Conservation (phyloP, 768 basidiomycete species). For the Lactarius trivialis region DNA sequence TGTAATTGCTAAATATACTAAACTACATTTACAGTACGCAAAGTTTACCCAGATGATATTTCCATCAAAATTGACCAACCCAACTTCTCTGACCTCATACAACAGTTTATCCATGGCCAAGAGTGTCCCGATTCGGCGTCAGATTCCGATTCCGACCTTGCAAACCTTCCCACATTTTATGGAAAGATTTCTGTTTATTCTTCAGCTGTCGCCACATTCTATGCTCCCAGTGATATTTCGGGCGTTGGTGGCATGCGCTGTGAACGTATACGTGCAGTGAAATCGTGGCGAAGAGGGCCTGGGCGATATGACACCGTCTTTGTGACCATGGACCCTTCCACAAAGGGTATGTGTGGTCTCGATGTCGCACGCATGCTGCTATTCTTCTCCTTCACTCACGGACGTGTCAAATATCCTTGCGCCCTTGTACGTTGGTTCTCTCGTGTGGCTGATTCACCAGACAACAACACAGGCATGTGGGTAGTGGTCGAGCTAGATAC, state of each 20-base stretch:
- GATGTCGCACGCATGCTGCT: background rate
- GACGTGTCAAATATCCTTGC: background rate
- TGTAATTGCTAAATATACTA: too few species aligned
- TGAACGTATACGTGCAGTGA: background rate
- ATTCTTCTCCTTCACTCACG: slow-evolving; percentile 9
- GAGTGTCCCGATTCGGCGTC: too few species aligned
- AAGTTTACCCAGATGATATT: too few species aligned
- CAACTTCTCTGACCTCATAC: too few species aligned
- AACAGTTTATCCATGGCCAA: too few species aligned
- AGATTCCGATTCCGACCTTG: too few species aligned
- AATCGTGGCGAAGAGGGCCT: background rate
- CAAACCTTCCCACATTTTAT: too few species aligned
- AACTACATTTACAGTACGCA: too few species aligned
- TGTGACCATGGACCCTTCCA: background rate
- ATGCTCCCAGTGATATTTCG: slow-evolving; percentile 6
- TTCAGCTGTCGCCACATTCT: slow-evolving; percentile 1
- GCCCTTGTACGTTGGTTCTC: slow-evolving; percentile 8
- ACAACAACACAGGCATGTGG: slow-evolving; percentile 12
- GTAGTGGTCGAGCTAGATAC: too few species aligned
- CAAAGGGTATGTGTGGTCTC: slow-evolving; percentile 4
- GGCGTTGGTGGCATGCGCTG: background rate
- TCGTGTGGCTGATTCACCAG: background rate
- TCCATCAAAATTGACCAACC: too few species aligned
- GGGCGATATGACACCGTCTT: background rate
- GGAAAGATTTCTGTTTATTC: background rate